Percentiles rank a stretch among this genome's conserved stretches.
phyloP scores from a whole-genome alignment of 495 filamentous ascomycete genomes.

The Aspergillus hancockii region DNA sequence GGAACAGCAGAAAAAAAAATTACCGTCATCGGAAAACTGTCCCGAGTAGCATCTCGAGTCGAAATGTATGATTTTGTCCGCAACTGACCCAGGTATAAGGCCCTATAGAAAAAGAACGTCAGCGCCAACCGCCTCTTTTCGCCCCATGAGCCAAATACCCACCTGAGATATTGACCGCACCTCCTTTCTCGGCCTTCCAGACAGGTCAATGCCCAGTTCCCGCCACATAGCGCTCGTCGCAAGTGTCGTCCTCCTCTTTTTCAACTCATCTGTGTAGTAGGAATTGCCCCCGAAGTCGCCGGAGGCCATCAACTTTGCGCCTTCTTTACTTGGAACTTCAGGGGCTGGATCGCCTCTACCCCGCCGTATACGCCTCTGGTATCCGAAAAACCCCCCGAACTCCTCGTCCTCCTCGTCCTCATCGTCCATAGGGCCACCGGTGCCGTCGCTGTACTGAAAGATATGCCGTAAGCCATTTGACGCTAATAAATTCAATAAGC shows the following conservation, averaged over 20 bases:
- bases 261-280: slow-evolving; percentile 47
- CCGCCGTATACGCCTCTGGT: slow-evolving; percentile 22
- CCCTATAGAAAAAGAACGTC: slow-evolving; percentile 31
- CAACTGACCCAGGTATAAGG: slow-evolving; percentile 69
- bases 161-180: slow-evolving; percentile 69
- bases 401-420: slow-evolving; percentile 34
- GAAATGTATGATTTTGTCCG: slow-evolving; percentile 88
- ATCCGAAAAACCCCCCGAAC: slow-evolving; percentile 23
- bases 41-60: slow-evolving; percentile 86
- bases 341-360: slow-evolving; percentile 57
- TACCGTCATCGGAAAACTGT: slow-evolving; percentile 94
- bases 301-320: slow-evolving; percentile 73
- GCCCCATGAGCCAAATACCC: slow-evolving; percentile 17
- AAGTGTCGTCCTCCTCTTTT: slow-evolving; percentile 59
- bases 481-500: slow-evolving; percentile 40
- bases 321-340: slow-evolving; percentile 75
- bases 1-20: slow-evolving; percentile 94
- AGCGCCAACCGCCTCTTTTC: slow-evolving; percentile 8
- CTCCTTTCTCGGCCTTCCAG: slow-evolving; percentile 52
- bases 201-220: slow-evolving; percentile 67
- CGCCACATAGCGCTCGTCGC: slow-evolving; percentile 72
- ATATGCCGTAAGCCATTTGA: slow-evolving; percentile 40
- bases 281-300: slow-evolving; percentile 73
- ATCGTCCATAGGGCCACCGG: slow-evolving; percentile 12
- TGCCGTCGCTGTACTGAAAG: slow-evolving; percentile 36